Base-by-base conservation (phyloP, 805 yeast genomes). In the Metschnikowia bowlesiae region DNA sequence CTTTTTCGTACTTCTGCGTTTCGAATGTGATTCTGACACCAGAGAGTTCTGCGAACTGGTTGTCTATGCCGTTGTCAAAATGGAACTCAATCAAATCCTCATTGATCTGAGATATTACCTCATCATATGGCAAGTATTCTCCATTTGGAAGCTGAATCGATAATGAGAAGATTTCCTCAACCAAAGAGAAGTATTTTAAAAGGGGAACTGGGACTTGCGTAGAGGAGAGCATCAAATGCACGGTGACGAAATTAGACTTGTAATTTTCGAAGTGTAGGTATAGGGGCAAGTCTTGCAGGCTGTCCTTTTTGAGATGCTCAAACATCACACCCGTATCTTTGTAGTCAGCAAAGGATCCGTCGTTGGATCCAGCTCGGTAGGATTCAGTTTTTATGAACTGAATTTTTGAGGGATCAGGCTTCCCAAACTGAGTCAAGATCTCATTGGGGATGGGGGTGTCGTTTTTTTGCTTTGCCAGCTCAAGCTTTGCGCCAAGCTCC, bases 191-290 rank as follows among this genome's bases (percentile, higher is more conserved):
- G 51, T 85, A 84, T 2, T 87, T 85, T 47, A 90, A 70, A 13
- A 84, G 69, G 2, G 69, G 61, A 28, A 76, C 70, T 46, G 79
- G 84, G 22, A 82, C 72, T 42, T 60, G 74, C 40, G 70, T 75
- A 1, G 88, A 80, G 8, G 84, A 79, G 62, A 87, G 64, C 35
- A 84, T 65, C 36, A 89, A 63, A 51, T 83, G 80, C 18, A 90
- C 74, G 11, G 86, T 81, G 34, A 88, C 80, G 63, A 92, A 94
- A 60, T 87, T 84, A 1, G 97, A 87, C 48, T 83, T 79, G 62
- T 81, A 85, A 55, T 85, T 81, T 66, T 94, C 97, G 58, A 87
- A 77, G 62, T 89, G 94, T 46, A 91, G 63, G 53, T 82, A 83
- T 36, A 91, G 65, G 4, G 91, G 89, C 53, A 85, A 75, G 46